A percentile compares a stretch with the other conserved stretches of the same genome.
phyloP scores from a whole-genome alignment of 441 rosid genomes.

The Erodium moschatum region DNA sequence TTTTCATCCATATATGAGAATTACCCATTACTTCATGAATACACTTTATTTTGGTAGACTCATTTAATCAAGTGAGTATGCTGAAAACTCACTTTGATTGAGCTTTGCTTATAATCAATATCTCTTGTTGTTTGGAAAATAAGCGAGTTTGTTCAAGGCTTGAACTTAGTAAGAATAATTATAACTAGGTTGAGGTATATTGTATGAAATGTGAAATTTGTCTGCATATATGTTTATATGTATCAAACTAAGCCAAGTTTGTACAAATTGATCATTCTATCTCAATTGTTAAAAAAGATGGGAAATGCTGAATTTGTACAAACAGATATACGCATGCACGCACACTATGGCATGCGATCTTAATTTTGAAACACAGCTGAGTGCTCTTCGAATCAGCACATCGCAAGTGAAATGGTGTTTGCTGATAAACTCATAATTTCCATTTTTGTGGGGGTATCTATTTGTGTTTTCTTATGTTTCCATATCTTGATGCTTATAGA shows the following conservation, averaged over 20 bases:
- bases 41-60: background rate
- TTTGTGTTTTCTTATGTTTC: constrained; percentile 10
- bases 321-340: background rate
- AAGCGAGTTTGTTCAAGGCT: background rate
- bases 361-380: background rate
- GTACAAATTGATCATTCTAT: background rate
- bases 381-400: background rate
- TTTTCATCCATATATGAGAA: background rate
- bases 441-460: background rate
- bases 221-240: background rate
- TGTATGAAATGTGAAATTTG: background rate
- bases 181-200: background rate
- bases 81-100: background rate
- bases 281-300: background rate
- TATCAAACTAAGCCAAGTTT: background rate
- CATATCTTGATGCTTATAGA: constrained; percentile 37
- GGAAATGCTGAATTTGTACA: background rate
- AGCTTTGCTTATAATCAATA: background rate
- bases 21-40: background rate
- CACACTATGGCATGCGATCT: background rate
- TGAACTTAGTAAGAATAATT: too few relatives aligned
- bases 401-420: background rate
- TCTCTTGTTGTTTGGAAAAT: background rate
- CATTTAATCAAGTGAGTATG: too few relatives aligned
- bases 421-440: background rate